Evolutionary conservation across 208 protist species (phyloP).

Genomic region (Lotmaria passim): DNA sequence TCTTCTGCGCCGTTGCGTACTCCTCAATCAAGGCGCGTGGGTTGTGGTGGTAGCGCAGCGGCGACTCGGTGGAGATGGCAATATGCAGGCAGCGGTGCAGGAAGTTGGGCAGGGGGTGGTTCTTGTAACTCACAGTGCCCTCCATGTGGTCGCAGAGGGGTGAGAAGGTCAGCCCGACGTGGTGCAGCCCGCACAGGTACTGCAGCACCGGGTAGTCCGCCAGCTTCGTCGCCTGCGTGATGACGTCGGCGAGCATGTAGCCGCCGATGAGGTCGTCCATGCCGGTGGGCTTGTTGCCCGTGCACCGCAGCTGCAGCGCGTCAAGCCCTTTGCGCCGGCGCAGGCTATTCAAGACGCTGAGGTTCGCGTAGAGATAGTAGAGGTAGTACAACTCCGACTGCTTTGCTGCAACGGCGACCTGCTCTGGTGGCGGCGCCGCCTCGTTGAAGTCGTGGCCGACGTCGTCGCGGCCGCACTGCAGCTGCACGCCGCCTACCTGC

Average conservation of each 20-base stretch:
- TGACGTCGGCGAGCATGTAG: constrained; percentile 94
- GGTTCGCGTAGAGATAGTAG: constrained; percentile 98
- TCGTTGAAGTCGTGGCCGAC: constrained; percentile 71
- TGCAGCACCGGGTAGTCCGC: constrained; percentile 95
- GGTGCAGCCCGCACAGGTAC: constrained; percentile 97
- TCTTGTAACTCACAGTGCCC: constrained; percentile 92
- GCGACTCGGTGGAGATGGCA: constrained; percentile 97
- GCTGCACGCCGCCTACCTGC: constrained; percentile 80
- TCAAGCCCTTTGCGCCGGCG: constrained; percentile 74
- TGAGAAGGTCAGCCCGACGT: constrained; percentile 96
- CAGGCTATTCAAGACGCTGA: constrained; percentile 95
- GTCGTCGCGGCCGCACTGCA: constrained; percentile 79
- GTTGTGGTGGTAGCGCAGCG: constrained; percentile 91
- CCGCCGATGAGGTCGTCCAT: constrained; percentile 93
- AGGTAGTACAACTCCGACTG: constrained; percentile 97
- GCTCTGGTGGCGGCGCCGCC: constrained; percentile 42
- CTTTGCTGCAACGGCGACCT: constrained; percentile 77
- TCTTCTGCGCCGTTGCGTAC: constrained; percentile 91
- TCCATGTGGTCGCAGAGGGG: constrained; percentile 97
- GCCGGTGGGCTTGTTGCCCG: constrained; percentile 85
- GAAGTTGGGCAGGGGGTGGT: constrained; percentile 95
- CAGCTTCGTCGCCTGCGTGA: constrained; percentile 96
- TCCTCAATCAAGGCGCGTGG: constrained; percentile 78
- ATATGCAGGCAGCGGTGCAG: constrained; percentile 96
- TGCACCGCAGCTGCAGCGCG: constrained; percentile 92